Conservation (phyloP, 148 eudicot species). For the Rhododendron williamsianum region DNA sequence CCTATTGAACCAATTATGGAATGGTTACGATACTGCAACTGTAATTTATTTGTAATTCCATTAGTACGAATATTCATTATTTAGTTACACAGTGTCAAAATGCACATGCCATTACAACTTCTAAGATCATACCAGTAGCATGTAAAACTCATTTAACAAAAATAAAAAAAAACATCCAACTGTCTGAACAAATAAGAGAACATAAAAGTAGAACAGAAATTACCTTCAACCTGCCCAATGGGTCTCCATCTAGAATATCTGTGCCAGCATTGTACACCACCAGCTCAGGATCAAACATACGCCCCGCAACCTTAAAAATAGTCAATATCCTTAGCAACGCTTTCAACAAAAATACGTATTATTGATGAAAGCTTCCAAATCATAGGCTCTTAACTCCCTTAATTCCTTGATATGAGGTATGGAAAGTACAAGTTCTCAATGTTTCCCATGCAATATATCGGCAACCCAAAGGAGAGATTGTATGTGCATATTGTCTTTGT, state of each 20-base stretch:
- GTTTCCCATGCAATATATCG: neutral
- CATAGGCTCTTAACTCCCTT: neutral
- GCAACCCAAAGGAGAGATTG: neutral
- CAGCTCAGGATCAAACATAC: slow-evolving; percentile 62
- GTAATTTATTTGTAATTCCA: neutral
- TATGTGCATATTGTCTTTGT: neutral
- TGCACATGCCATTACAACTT: neutral
- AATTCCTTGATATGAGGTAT: neutral
- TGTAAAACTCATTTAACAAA: neutral
- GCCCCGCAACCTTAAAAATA: slow-evolving; percentile 54
- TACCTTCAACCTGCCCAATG: slow-evolving; percentile 81
- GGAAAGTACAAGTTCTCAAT: neutral
- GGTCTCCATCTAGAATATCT: slow-evolving; percentile 93
- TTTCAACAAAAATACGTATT: neutral
- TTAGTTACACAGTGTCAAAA: neutral
- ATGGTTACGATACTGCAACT: neutral
- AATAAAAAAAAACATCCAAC: neutral
- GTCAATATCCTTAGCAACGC: neutral
- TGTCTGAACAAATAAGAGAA: neutral
- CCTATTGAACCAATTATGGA: neutral
- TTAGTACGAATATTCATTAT: neutral
- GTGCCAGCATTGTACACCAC: slow-evolving; percentile 95
- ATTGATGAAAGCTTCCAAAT: neutral
- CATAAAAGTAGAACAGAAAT: neutral
- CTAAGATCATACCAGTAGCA: slow-evolving; percentile 2